These are phyloP conservation scores for Leccinum sublutescens DNA, from an alignment of 768 basidiomycete genomes.

Conservation along the genomic window DNA sequence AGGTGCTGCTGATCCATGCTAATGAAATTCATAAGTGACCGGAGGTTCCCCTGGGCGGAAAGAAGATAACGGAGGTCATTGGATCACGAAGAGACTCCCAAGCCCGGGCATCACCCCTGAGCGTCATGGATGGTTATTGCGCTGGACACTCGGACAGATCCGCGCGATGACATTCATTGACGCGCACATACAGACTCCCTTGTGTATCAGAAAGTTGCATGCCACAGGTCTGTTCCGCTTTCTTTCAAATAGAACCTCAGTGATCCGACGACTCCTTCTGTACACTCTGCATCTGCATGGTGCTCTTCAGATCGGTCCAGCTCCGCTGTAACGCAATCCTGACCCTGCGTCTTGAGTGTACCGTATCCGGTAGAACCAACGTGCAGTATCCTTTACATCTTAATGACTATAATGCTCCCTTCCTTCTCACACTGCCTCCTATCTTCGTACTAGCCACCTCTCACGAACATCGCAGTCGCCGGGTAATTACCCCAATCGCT, in stretches of 20 bases:
- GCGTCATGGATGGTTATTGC: constrained; percentile 22
- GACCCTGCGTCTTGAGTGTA: constrained; percentile 30
- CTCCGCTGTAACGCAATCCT: constrained; percentile 28
- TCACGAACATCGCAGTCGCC: constrained; percentile 25
- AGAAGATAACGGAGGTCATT: constrained; percentile 6
- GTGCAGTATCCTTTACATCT: constrained; percentile 32
- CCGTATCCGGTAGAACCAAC: constrained; percentile 25
- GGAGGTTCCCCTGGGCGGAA: constrained; percentile 36
- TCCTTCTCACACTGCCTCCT: constrained; percentile 24
- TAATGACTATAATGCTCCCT: constrained; percentile 4
- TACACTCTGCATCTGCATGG: constrained; percentile 37
- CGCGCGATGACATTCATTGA: constrained; percentile 23
- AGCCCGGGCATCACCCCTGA: constrained; percentile 21
- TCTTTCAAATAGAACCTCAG: constrained; percentile 17
- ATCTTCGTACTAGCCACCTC: constrained; percentile 32
- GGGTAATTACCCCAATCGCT: constrained; percentile 30
- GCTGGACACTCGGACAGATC: constrained; percentile 29
- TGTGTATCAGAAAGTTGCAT: constrained; percentile 33
- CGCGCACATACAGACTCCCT: constrained; percentile 34
- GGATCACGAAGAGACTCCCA: constrained; percentile 9
- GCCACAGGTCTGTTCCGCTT: constrained; percentile 31
- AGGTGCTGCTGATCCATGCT: background rate
- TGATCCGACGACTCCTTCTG: constrained; percentile 15
- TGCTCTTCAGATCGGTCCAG: constrained; percentile 32
- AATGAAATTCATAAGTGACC: constrained; percentile 15